Evolutionary conservation across 2,329 filamentous ascomycete genomes (phyloP), one percentile per base, ranked within the genome.

Genomic region (Mariannaea elegans): DNA sequence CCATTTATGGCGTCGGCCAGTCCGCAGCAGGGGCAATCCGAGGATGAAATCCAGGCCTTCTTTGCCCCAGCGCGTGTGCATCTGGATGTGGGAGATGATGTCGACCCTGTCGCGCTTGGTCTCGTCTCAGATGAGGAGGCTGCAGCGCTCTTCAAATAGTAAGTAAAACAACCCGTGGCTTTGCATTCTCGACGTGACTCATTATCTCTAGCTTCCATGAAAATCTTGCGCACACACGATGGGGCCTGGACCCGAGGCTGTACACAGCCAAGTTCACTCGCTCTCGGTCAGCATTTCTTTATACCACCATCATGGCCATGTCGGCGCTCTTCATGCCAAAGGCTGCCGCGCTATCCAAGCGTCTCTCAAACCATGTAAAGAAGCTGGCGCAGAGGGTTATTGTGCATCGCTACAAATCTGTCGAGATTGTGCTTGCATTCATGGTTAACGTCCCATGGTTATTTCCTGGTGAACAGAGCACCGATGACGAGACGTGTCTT

Each of bases 401-500:
- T 48, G 76, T 81, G 0, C 82, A 84, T 44, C 84, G 88, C 2
- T 84, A 87, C 67, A 84, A 88, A 56, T 92, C 90, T 0, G 88
- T 91, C 6, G 90, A 92, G 71, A 91, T 92, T 56, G 87, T 92
- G 0, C 77, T 92, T 1, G 90, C 87, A 0, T 92, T 92, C 69
- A 89, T 92, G 86, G 83, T 91, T 29, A 91, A 91, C 61, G 84
- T 92, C 7, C 90, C 90, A 0, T 92, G 90, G 90, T 91, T 92
- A 83, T 85, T 86, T 27, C 87, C 87, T 2, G 87, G 87, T 2
- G 78, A 84, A 59, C 87, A 90, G 67, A 88, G 86, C 72, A 87
- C 87, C 9, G 89, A 92, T 64, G 90, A 92, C 61, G 89, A 91
- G 67, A 91, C 90, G 0, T 91, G 88, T 58, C 84, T 86, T 39